Percentiles rank a stretch among this genome's conserved stretches.
Evolutionary conservation across 768 basidiomycete genomes (phyloP).

Genomic region (Tubosaeta brunneosetosa): DNA sequence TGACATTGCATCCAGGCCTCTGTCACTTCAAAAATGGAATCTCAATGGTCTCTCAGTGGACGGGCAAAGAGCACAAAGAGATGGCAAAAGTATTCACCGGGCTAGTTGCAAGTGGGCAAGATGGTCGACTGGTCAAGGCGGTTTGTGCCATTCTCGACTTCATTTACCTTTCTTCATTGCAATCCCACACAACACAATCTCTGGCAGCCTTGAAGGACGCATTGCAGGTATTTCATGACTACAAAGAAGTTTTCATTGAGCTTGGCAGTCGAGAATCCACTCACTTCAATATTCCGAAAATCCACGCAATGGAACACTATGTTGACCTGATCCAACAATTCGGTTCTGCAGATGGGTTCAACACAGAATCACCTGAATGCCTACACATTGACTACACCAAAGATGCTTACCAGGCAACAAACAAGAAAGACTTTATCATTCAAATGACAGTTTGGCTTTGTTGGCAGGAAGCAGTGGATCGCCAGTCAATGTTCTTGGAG

Average conservation of each 20-base stretch:
- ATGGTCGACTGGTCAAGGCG: no score
- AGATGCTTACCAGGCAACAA: no score
- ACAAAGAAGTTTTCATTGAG: constrained; percentile 28
- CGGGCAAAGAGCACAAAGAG: neutral
- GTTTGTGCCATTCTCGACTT: no score
- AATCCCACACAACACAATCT: no score
- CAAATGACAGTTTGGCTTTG: no score
- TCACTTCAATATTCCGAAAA: constrained; percentile 38
- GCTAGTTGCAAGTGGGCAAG: neutral
- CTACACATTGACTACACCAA: constrained; percentile 10
- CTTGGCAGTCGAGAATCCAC: constrained; percentile 13
- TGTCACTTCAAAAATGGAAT: neutral
- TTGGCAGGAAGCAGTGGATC: constrained; percentile 5
- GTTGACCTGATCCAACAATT: constrained; percentile 18
- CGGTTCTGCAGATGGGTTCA: constrained; percentile 32
- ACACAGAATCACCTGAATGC: constrained; percentile 34
- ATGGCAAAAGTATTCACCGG: neutral
- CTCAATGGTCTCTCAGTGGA: neutral
- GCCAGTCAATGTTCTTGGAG: constrained; percentile 7
- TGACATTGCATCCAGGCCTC: neutral
- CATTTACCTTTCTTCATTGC: no score
- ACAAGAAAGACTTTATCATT: no score
- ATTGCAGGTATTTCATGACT: constrained; percentile 23
- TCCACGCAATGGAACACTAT: constrained; percentile 32
- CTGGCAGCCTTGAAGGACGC: constrained; percentile 17